Percentiles rank a stretch among this genome's conserved stretches.
Conservation (phyloP, 345 rosid genomes). For the Nephelium lappaceum region DNA sequence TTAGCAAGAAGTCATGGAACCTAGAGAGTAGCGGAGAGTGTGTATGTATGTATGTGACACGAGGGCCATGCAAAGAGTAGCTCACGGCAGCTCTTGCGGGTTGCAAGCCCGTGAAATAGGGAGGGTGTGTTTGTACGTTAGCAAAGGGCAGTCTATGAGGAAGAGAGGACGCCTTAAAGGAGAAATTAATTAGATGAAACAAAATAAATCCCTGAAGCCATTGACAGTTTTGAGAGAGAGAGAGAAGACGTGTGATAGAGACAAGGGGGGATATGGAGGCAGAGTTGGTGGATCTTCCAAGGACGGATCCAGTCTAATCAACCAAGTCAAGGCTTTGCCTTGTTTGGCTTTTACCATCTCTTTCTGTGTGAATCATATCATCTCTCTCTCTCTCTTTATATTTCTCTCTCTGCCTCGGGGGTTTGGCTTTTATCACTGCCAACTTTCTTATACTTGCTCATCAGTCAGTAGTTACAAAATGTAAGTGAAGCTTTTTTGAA, state of each 20-base stretch:
- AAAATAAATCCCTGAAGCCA: neutral
- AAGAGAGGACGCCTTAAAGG: neutral
- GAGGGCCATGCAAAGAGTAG: constrained; percentile 9
- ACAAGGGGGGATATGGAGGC: constrained; percentile 27
- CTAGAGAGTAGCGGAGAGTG: neutral
- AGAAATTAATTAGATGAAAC: neutral
- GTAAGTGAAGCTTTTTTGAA: neutral
- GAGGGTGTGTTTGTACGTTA: neutral
- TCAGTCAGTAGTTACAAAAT: neutral
- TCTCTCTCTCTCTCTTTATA: neutral
- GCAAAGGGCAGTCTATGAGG: neutral
- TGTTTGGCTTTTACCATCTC: constrained; percentile 10
- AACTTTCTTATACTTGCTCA: neutral
- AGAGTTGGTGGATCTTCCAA: constrained; percentile 43
- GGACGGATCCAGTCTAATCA: constrained; percentile 41
- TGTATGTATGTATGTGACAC: neutral
- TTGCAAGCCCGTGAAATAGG: constrained; percentile 1
- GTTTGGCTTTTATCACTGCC: constrained; percentile 21
- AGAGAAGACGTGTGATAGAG: constrained; percentile 21
- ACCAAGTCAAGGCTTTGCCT: constrained; percentile 18
- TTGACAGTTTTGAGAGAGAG: neutral
- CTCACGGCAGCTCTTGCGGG: constrained; percentile 14
- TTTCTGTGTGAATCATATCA: constrained; percentile 19
- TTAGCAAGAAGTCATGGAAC: neutral
- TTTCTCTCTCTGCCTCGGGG: constrained; percentile 21